Evolutionary conservation across 148 eudicot genomes (phyloP), one percentile per base, ranked within the genome.

Genomic region (Cornus kousa): DNA sequence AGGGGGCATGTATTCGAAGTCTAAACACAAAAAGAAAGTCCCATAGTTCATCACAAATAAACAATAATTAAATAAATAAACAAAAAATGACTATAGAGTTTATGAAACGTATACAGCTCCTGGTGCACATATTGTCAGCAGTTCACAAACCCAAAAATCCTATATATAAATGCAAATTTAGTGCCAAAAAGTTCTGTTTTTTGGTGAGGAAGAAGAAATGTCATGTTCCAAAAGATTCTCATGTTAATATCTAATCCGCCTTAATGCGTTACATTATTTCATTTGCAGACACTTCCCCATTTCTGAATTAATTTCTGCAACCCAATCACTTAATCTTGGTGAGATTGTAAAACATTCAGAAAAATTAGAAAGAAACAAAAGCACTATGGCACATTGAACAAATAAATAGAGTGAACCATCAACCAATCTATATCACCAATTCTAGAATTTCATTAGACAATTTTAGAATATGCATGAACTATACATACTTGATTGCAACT

Each of bases 181-280:
- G 2, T 20, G 6, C 2, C 3, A 62, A 62, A 70, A 72, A 33
- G 24, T 46, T 39, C n/a, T 16, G 9, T 14, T 16, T 1, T 17
- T 67, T 69, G 3, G 57, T 12, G n/a, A 71, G 53, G 73, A 48
- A 71, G 32, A 71, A 40, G 73, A 71, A 69, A 40, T 40, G 55
- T 28, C 31, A n/a, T 37, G 57, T 71, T 7, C 3, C 0, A 0
- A 71, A 71, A 43, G 20, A 2, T 40, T 39, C n/a, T 22, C 4
- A 2, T 19, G 31, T 39, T 43, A 39, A 35, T 62, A 22, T 48
- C 23, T 71, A 53, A 22, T 48, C 48, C 43, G 73, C 73, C 31
- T 33, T 69, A 53, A 69, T 69, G 23, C 9, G 33, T 69, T 69
- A 19, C 48, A 69, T 69, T 37, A 69, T 69, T 69, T 69, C 48